Base-by-base conservation (phyloP, 345 rosid species). In the Ceriops tagal region DNA sequence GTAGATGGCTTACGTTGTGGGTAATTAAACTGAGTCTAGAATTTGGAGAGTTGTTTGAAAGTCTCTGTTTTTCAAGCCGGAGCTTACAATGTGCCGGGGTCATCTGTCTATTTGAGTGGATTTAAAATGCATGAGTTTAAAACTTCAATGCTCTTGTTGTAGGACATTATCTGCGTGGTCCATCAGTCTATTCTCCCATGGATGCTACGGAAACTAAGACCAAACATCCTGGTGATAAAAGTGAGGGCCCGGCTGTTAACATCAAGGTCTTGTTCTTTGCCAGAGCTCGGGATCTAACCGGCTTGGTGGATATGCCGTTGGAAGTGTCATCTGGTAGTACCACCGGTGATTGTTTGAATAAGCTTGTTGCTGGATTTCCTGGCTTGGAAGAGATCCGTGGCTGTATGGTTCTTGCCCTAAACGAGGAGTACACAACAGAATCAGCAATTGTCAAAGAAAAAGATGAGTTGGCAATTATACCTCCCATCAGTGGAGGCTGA, bases 401-500 rank as follows among this genome's bases (percentile, higher is more conserved):
- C 32, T 91, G 97, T 65, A 82, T 88, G 8, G 92, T 93, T 68
- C 87, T 93, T 46, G 97, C 97, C 60, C 69, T 93, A 58, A 88
- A 91, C 19, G 92, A 91, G 72, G 95, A 91, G 64, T 91, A 89
- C 66, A 73, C 93, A 22, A 80, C 81, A 0, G 90, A 85, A 19
- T 75, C 88, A 0, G 71, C 85, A 3, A 60, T 89, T 72, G 85
- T 93, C 57, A 80, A 84, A 70, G 90, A 88, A 62, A 85, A 79
- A 63, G 99, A 95, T 64, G 99, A 95, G 78, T 74, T 91, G 76
- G 99, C 97, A 16, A 84, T 95, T 21, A 95, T 95, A 74, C 99
- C 96, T 85, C 99, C 97, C 20, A 91, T 93, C 62, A 93, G 99
- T 32, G 96, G 96, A n/a, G 99, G 99, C 67, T 95, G 79, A 67